Evolutionary conservation across 192 early-diverging fungal genomes (phyloP), one percentile per base, ranked within the genome.

Genomic region (Backusella luteola): DNA sequence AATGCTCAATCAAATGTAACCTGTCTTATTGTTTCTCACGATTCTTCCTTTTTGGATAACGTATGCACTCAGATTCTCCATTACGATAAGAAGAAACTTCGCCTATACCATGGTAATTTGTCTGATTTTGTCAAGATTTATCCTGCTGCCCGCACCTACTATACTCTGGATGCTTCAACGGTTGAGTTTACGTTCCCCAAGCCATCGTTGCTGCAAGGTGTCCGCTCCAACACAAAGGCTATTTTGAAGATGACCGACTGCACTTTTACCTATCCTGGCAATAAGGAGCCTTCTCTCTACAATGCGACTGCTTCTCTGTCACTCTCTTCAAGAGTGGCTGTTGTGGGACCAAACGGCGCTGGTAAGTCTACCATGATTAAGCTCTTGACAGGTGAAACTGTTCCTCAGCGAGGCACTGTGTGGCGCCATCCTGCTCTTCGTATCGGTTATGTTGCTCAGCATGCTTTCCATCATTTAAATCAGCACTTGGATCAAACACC

Each of bases 351-450:
- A 26, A 95, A 95, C 77, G 94, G 94, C 77, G 94, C 94, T 76
- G 94, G 94, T 76, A 95, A 95, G 69, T 94, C 93, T 0, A 95
- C 94, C 32, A 86, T 93, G 85, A 93, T 95, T 86, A 95, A 95
- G 83, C 71, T 94, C 34, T 75, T 95, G 38, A 93, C 91, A 66
- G 94, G 93, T 59, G 93, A 94, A 84, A 82, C 89, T 41, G 82
- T 85, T 23, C 86, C 93, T 29, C 88, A 91, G 77, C 81, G 83
- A 32, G 93, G 93, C 76, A 87, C 87, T 21, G 88, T 93, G 32
- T 92, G 88, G 87, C 88, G 93, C 84, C 93, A 95, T 83, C 94
- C 93, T 83, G 92, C 92, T 80, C 84, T 94, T n/a, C 91, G 94
- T 87, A 89, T 95, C 80, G 93, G 93, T 66, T 94, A 94, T 82